phyloP scores from a whole-genome alignment of 208 protist genomes.

The Crithidia mellificae region DNA sequence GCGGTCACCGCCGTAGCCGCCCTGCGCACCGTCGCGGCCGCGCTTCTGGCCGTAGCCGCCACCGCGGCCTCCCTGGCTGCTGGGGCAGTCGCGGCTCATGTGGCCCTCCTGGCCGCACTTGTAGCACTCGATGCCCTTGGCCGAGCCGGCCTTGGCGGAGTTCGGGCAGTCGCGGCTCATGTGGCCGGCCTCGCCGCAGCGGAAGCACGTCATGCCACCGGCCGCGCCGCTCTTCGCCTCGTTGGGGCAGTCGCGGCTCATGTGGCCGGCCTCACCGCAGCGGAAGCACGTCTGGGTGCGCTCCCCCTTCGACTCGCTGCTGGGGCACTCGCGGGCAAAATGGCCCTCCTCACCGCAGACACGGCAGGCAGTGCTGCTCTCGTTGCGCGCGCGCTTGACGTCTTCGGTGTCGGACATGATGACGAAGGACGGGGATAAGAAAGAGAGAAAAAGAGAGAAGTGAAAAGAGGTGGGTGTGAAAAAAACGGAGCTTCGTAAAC shows the following conservation, averaged over 20 bases:
- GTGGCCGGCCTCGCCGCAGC: constrained; percentile 76
- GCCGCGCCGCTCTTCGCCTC: constrained; percentile 34
- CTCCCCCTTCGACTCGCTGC: constrained; percentile 40
- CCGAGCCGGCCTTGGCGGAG: constrained; percentile 43
- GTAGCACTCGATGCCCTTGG: constrained; percentile 65
- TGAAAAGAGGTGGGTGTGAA: not conserved
- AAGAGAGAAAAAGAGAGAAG: not conserved
- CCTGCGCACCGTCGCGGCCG: constrained; percentile 51
- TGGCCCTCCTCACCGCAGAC: constrained; percentile 86
- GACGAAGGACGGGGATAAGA: too few relatives aligned
- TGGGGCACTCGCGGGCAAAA: constrained; percentile 83
- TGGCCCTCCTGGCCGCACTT: constrained; percentile 76
- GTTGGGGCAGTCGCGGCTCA: constrained; percentile 72
- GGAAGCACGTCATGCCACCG: constrained; percentile 73
- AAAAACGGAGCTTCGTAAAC: not conserved
- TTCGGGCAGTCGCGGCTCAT: constrained; percentile 90
- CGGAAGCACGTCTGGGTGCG: constrained; percentile 53
- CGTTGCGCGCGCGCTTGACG: constrained; percentile 27
- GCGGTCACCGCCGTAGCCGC: constrained; percentile 57
- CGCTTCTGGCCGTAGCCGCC: constrained; percentile 69
- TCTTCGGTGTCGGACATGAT: constrained; percentile 39
- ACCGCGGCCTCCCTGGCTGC: constrained; percentile 38
- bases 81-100: constrained; percentile 80
- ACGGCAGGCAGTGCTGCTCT: constrained; percentile 57
- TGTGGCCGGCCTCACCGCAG: constrained; percentile 67